These are phyloP conservation scores for Rhododendron kiyosumense DNA, from an alignment of 148 eudicot genomes.

Conservation along the genomic window DNA sequence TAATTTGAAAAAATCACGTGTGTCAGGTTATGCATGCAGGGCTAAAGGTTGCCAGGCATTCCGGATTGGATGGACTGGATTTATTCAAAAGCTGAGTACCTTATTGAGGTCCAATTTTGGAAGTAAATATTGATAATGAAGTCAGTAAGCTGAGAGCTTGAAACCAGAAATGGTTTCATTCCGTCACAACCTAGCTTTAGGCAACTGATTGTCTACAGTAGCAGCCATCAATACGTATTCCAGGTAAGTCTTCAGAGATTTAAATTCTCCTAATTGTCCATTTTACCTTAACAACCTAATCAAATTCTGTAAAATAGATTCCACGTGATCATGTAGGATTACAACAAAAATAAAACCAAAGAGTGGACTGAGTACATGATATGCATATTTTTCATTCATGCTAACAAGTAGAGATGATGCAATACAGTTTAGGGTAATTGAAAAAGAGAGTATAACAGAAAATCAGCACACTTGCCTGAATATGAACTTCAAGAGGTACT, in stretches of 20 bases:
- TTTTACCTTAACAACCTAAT: background rate
- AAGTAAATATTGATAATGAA: no score
- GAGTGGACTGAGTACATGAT: background rate
- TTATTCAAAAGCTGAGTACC: background rate
- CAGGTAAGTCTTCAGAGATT: background rate
- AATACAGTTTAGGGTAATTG: background rate
- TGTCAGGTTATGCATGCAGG: background rate
- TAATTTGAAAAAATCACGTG: background rate
- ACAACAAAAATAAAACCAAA: background rate
- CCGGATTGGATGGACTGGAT: background rate
- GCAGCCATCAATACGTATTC: background rate
- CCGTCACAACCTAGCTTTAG: background rate
- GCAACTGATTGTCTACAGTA: background rate
- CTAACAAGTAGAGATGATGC: background rate
- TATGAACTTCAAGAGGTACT: constrained; percentile 98
- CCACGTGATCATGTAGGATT: background rate
- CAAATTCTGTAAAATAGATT: background rate
- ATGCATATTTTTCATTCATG: background rate
- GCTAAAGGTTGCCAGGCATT: background rate
- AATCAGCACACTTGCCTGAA: constrained; percentile 55
- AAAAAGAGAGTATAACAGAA: background rate
- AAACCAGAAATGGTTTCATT: background rate
- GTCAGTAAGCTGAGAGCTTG: background rate
- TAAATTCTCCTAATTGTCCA: background rate
- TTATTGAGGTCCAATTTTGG: background rate